Evolutionary conservation across 352 stramenopile species (phyloP).

Genomic region (Globisporangium perplexum): DNA sequence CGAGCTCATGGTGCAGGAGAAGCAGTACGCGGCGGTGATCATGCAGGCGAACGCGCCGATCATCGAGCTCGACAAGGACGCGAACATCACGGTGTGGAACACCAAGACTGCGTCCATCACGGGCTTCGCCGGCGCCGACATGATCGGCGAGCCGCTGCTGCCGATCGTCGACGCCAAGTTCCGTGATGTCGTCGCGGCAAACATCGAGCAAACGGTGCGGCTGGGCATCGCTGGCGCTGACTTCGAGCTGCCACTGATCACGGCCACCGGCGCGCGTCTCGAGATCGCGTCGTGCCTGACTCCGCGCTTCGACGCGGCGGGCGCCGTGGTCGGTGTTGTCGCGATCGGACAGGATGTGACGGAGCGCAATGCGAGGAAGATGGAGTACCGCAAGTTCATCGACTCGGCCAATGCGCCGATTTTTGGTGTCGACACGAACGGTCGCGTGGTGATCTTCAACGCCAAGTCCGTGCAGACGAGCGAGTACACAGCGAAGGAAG

Average conservation of each 20-base stretch:
- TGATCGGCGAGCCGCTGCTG: conserved; percentile 22
- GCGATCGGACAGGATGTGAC: conserved; percentile 86
- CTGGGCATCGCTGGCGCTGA: conserved; percentile 39
- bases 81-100: conserved; percentile 64
- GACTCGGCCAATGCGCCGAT: conserved; percentile 89
- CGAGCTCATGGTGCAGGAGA: conserved; percentile 29
- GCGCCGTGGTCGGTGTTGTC: conserved; percentile 82
- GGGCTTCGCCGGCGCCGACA: conserved; percentile 32
- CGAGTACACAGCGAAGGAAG: conserved; percentile 63
- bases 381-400: conserved; percentile 72
- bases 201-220: conserved; percentile 40
- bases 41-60: conserved; percentile 76
- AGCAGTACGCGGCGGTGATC: conserved; percentile 53
- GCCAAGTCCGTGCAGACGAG: conserved; percentile 89
- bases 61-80: conserved; percentile 69
- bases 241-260: conserved; percentile 50
- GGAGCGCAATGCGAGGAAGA: conserved; percentile 65
- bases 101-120: conserved; percentile 23
- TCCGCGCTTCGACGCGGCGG: conserved; percentile 56
- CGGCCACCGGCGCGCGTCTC: conserved; percentile 34
- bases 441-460: conserved; percentile 89
- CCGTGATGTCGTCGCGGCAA: conserved; percentile 34
- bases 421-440: conserved; percentile 82
- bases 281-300: conserved; percentile 59
- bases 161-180: conserved; percentile 44